phyloP scores from a whole-genome alignment of 106 monocot genomes.

The Dendrobium catenatum region DNA sequence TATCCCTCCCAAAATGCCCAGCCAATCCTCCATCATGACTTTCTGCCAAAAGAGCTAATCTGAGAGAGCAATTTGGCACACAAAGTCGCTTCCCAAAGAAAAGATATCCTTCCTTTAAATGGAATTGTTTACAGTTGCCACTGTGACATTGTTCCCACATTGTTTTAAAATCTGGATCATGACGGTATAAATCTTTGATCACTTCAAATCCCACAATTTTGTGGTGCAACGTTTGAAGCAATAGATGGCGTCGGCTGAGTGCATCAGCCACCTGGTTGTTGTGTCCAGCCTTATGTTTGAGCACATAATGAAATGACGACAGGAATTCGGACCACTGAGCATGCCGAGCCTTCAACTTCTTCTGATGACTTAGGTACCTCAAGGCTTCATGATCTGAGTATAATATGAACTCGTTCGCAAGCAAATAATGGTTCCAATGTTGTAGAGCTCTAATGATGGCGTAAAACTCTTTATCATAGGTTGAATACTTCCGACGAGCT shows the following conservation, averaged over 20 bases:
- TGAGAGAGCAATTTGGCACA: too few species aligned
- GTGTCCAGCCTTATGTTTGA: not conserved
- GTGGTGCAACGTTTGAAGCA: not conserved
- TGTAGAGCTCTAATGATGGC: not conserved
- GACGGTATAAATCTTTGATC: too few species aligned
- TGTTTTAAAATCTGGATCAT: too few species aligned
- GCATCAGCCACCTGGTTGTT: not conserved
- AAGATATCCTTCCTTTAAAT: too few species aligned
- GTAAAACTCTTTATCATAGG: not conserved
- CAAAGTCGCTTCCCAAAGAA: too few species aligned
- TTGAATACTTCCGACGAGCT: too few species aligned
- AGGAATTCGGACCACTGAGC: not conserved
- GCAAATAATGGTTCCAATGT: slow-evolving; percentile 8
- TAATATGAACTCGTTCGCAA: not conserved
- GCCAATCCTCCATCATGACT: too few species aligned
- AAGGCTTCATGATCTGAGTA: slow-evolving; percentile 2
- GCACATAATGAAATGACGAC: not conserved
- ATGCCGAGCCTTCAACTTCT: not conserved
- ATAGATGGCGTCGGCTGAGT: not conserved
- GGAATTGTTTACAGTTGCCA: too few species aligned
- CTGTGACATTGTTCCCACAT: too few species aligned
- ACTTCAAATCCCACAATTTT: not conserved
- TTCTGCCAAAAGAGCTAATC: too few species aligned
- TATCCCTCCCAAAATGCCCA: too few species aligned
- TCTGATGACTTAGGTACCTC: not conserved